A percentile compares a stretch with the other conserved stretches of the same genome.
These are phyloP conservation scores for Eutrema heterophyllum DNA, from an alignment of 345 rosid genomes.

Conservation along the genomic window DNA sequence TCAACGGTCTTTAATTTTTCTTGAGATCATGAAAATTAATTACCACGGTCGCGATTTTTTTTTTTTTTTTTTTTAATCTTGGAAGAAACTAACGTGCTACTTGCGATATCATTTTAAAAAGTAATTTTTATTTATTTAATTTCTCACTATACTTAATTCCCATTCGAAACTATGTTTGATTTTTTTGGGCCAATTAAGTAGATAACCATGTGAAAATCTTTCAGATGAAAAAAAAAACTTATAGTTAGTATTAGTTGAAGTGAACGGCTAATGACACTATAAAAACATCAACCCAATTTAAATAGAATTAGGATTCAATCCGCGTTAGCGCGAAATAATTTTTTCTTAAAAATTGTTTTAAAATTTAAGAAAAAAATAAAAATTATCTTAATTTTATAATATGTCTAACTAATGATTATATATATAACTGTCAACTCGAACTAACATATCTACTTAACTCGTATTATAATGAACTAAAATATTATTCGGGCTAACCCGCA, in stretches of 20 bases:
- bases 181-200: background rate
- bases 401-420: too few species aligned
- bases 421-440: too few species aligned
- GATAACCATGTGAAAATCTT: background rate
- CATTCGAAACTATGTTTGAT: background rate
- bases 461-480: too few species aligned
- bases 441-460: too few species aligned
- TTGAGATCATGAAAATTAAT: slow-evolving; percentile 16
- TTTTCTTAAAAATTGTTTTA: too few species aligned
- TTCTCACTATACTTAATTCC: background rate
- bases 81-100: slow-evolving; percentile 4
- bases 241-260: background rate
- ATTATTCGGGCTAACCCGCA: too few species aligned
- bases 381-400: too few species aligned
- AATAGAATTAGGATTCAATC: too few species aligned
- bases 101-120: background rate
- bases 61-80: background rate
- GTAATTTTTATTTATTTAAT: background rate
- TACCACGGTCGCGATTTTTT: background rate
- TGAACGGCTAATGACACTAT: background rate
- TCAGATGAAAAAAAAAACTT: background rate
- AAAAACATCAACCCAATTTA: background rate
- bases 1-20: slow-evolving; percentile 13
- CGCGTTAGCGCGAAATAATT: too few species aligned
- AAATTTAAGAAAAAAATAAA: too few species aligned